These are phyloP conservation scores for Whalleya microplaca DNA, from an alignment of 2,329 filamentous ascomycete genomes.

Conservation along the genomic window DNA sequence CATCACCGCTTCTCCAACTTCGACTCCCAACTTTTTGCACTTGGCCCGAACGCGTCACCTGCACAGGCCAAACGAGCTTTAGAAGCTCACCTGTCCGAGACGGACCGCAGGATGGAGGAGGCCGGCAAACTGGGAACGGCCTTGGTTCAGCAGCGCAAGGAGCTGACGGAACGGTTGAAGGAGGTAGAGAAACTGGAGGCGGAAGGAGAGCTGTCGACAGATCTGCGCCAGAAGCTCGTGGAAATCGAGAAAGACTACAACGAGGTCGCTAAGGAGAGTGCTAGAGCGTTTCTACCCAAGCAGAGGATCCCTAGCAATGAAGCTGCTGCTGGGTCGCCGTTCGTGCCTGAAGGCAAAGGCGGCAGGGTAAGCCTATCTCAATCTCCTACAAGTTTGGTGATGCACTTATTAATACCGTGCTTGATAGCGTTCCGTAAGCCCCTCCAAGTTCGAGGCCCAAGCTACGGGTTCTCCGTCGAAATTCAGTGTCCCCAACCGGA, in stretches of 20 bases:
- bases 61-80: constrained; percentile 86
- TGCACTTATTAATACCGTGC: constrained; percentile 8
- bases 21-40: constrained; percentile 77
- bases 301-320: constrained; percentile 78
- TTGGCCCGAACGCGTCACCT: constrained; percentile 78
- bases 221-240: constrained; percentile 78
- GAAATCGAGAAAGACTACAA: constrained; percentile 96
- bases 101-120: constrained; percentile 87
- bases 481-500: constrained; percentile 82
- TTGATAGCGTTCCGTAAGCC: constrained; percentile 67
- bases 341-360: constrained; percentile 54
- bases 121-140: constrained; percentile 84
- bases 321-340: constrained; percentile 54
- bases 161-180: constrained; percentile 78
- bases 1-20: constrained; percentile 80
- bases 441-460: constrained; percentile 81
- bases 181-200: constrained; percentile 80
- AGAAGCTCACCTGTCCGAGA: constrained; percentile 90
- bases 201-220: constrained; percentile 78
- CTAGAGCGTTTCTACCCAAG: constrained; percentile 84
- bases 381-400: constrained; percentile 9
- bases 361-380: constrained; percentile 52
- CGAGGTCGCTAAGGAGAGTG: constrained; percentile 87
- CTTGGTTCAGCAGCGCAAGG: constrained; percentile 82
- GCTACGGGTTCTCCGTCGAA: constrained; percentile 88